Evolutionary conservation across 1,139 yeast genomes (phyloP), one percentile per base, ranked within the genome.

Genomic region (Geotrichum aggregatum): DNA sequence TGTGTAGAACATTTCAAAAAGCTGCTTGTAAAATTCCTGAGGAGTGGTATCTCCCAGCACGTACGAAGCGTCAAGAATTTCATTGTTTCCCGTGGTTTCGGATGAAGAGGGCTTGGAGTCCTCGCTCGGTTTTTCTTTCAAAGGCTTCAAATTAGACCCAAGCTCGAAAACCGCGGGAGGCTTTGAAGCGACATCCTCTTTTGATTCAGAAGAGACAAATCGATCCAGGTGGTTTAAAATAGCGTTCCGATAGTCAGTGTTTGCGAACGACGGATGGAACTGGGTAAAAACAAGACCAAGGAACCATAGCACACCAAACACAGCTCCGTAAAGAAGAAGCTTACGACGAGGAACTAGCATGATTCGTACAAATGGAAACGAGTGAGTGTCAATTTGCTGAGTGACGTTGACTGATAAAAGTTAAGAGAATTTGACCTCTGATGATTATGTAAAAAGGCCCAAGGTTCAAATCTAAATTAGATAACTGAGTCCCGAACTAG

Each of bases 1-100:
- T 6, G 39, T 42, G 35, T 50, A n/a, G 35, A 41, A 50, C 34
- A 50, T 39, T 21, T 50, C 54, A 42, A 50, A 50, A 7, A 49
- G 28, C 10, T 33, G 43, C 16, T 50, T 42, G 42, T 48, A 48
- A 21, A 41, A 48, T 6, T 48, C 34, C 30, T 48, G 51, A 10
- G 51, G 47, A 19, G 47, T 34, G 6, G 22, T 24, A 3, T 14
- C 40, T n/a, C 41, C 36, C 6, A 46, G 35, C 21, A 40, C 50
- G 16, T 47, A 40, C 2, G 34, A n/a, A 19, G 47, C 40, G 5
- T 22, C 18, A n/a, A 33, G 14, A 14, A 30, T 42, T 7, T 21
- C 42, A 8, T 8, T 8, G 28, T 24, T 8, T 5, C 28, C 28
- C 28, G 8, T 24, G 40, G 39, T 30, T 18, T 16, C 33, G 16